These are phyloP conservation scores for Geum urbanum DNA, from an alignment of 306 rosid species.

Conservation along the genomic window DNA sequence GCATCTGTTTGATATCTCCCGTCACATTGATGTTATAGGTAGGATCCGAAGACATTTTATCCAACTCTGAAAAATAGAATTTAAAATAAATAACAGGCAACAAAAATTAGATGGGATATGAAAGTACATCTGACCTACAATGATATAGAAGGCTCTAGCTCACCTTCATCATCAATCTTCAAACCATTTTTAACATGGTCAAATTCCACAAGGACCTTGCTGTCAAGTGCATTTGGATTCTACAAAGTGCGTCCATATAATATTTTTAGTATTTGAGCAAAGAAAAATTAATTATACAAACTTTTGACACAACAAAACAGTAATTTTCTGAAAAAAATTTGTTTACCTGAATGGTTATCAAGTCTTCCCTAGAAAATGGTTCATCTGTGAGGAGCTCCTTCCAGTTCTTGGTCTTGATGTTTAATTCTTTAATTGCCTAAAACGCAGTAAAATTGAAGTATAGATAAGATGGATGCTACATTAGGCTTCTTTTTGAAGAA, in stretches of 20 bases:
- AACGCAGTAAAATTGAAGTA: constrained; percentile 2
- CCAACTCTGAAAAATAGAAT: constrained; percentile 50
- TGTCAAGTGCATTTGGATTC: constrained; percentile 90
- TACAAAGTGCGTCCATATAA: constrained; percentile 39
- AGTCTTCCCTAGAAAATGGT: constrained; percentile 74
- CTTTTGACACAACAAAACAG: constrained; percentile 14
- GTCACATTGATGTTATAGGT: constrained; percentile 74
- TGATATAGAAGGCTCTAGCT: constrained; percentile 29
- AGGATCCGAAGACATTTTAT: constrained; percentile 66
- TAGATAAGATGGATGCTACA: not conserved
- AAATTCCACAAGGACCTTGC: constrained; percentile 77
- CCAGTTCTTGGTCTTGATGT: constrained; percentile 93
- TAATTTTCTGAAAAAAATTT: constrained; percentile 20
- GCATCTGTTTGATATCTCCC: constrained; percentile 94
- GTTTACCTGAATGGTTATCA: constrained; percentile 85
- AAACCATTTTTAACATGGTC: constrained; percentile 81
- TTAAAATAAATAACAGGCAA: constrained; percentile 17
- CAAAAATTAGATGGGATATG: constrained; percentile 1
- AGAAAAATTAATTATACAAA: constrained; percentile 7
- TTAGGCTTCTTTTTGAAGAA: not conserved
- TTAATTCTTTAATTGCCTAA: constrained; percentile 89
- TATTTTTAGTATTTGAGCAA: constrained; percentile 22
- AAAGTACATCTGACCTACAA: constrained; percentile 18
- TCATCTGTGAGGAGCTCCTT: constrained; percentile 96
- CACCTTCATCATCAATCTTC: constrained; percentile 86